Percentiles rank a stretch among this genome's conserved stretches.
Conservation (phyloP, 116 monocot species). For the Thalassia testudinum region DNA sequence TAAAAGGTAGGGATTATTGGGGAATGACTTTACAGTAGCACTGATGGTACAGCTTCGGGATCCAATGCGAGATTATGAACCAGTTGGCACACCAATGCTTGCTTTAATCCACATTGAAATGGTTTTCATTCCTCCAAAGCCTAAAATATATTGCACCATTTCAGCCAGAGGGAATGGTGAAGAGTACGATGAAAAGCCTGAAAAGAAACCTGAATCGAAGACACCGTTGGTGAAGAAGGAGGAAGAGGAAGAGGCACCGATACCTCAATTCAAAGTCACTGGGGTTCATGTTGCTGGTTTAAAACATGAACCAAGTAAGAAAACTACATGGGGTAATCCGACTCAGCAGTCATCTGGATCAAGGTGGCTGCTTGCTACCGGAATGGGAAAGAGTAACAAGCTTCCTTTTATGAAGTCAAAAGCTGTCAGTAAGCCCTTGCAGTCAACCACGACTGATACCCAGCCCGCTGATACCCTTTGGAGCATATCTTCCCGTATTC, state of each 20-base stretch:
- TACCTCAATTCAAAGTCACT: conserved; percentile 68
- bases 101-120: conserved; percentile 46
- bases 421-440: conserved; percentile 20
- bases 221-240: conserved; percentile 23
- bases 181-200: conserved; percentile 17
- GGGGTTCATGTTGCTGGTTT: conserved; percentile 91
- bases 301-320: conserved; percentile 66
- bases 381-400: conserved; percentile 87
- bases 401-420: conserved; percentile 83
- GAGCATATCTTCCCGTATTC: conserved; percentile 85
- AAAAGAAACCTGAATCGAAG: conserved; percentile 11
- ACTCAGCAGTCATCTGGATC: conserved; percentile 72
- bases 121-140: conserved; percentile 40
- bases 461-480: conserved; percentile 70
- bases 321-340: conserved; percentile 44
- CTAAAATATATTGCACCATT: conserved; percentile 31
- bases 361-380: conserved; percentile 89
- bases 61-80: conserved; percentile 44
- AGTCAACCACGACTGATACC: conserved; percentile 16
- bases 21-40: conserved; percentile 54
- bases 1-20: conserved; percentile 65
- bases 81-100: conserved; percentile 57
- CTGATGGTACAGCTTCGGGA: conserved; percentile 64
- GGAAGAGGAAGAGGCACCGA: conserved; percentile 26
- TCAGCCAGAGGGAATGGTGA: conserved; percentile 21